Percentiles rank a stretch among this genome's conserved stretches.
Conservation (phyloP, 345 rosid genomes). For the Tarenaya hassleriana region DNA sequence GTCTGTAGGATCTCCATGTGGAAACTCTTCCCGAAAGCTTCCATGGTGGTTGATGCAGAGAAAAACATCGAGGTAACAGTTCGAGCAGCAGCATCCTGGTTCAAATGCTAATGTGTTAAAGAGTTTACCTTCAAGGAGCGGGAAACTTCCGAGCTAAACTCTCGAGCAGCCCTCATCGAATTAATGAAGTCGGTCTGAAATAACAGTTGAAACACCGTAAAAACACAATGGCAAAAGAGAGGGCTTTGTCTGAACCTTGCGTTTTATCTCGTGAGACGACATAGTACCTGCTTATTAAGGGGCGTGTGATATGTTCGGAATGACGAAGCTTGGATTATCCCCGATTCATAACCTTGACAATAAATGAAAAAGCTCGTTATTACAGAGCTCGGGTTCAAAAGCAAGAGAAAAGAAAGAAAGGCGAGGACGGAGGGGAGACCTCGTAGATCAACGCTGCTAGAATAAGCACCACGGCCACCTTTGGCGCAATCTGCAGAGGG, state of each 20-base stretch:
- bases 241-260: background rate
- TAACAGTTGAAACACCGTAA: constrained; percentile 14
- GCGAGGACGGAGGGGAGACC: constrained; percentile 37
- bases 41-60: constrained; percentile 7
- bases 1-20: background rate
- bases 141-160: constrained; percentile 68
- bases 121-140: constrained; percentile 68
- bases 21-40: background rate
- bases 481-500: constrained; percentile 98
- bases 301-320: constrained; percentile 97
- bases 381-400: background rate
- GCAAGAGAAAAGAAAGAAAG: background rate
- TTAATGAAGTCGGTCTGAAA: constrained; percentile 75
- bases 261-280: background rate
- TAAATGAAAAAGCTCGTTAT: constrained; percentile 5
- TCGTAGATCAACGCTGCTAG: constrained; percentile 72
- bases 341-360: constrained; percentile 62
- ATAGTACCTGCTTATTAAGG: constrained; percentile 80
- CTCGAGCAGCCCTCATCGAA: constrained; percentile 90
- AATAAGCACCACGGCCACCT: constrained; percentile 98
- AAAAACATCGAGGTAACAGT: background rate
- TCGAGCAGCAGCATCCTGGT: too few relatives aligned
- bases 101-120: too few relatives aligned
- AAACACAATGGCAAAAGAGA: background rate
- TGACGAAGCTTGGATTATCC: constrained; percentile 85